phyloP scores from a whole-genome alignment of 192 early-diverging fungal species.

The Chytriomyces sp. region DNA sequence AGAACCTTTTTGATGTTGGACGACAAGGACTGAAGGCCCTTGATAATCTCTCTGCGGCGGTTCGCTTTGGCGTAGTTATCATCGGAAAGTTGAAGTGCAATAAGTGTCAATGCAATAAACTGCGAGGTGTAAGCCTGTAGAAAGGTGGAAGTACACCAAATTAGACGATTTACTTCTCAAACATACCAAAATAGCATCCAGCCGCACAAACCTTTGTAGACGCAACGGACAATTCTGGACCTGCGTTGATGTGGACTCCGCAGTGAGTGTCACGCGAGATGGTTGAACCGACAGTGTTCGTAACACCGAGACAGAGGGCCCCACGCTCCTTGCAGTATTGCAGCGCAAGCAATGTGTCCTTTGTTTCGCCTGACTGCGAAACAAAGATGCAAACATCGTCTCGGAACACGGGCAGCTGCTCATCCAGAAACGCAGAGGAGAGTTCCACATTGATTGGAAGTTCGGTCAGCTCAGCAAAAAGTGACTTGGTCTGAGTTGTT shows the following conservation, averaged over 20 bases:
- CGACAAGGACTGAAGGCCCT: slow-evolving; percentile 59
- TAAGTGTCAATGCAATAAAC: slow-evolving; percentile 63
- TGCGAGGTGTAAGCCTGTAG: slow-evolving; percentile 67
- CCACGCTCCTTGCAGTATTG: slow-evolving; percentile 70
- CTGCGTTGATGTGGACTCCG: slow-evolving; percentile 72
- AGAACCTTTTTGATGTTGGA: slow-evolving; percentile 61
- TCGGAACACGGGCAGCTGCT: slow-evolving; percentile 62
- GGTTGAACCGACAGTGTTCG: slow-evolving; percentile 68
- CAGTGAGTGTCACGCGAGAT: slow-evolving; percentile 71
- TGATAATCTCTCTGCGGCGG: slow-evolving; percentile 60
- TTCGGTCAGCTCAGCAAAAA: slow-evolving; percentile 67
- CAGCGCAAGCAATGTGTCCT: slow-evolving; percentile 64
- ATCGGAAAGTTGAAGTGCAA: slow-evolving; percentile 66
- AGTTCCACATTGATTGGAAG: slow-evolving; percentile 65
- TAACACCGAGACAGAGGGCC: slow-evolving; percentile 67
- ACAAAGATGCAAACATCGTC: slow-evolving; percentile 71
- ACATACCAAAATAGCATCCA: background rate
- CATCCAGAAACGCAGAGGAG: slow-evolving; percentile 63
- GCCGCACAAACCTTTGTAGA: slow-evolving; percentile 57
- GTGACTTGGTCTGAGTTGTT: slow-evolving; percentile 48
- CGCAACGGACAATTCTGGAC: slow-evolving; percentile 66
- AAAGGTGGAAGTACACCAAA: slow-evolving; percentile 1
- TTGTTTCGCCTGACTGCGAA: slow-evolving; percentile 70
- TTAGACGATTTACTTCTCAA: background rate
- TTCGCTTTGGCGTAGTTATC: slow-evolving; percentile 54